phyloP scores from a whole-genome alignment of 371 early-diverging fungal species.

The Mucor sp. region DNA sequence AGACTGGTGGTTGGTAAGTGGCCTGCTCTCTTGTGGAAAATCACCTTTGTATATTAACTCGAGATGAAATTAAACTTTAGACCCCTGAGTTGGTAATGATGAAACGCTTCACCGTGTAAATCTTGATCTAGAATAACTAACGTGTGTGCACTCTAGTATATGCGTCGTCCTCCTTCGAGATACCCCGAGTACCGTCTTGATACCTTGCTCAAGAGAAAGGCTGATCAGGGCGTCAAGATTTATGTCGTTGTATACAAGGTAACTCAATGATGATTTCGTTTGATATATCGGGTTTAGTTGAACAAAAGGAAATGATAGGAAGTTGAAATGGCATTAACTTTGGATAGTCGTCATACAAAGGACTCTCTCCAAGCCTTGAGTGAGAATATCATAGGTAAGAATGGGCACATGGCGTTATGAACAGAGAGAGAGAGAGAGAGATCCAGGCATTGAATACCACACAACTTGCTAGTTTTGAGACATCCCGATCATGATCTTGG shows the following conservation, averaged over 20 bases:
- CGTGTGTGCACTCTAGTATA: conserved; percentile 51
- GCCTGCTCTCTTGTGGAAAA: not conserved
- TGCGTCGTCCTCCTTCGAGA: conserved; percentile 76
- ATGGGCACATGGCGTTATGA: not conserved
- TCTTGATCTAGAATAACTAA: not conserved
- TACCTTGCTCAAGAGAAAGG: conserved; percentile 79
- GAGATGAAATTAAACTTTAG: conserved; percentile 17
- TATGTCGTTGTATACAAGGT: conserved; percentile 89
- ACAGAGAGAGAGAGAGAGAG: not conserved
- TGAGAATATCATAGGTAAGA: conserved; percentile 71
- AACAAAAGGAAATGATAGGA: conserved; percentile 56
- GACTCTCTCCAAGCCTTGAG: conserved; percentile 72
- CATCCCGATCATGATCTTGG: conserved; percentile 82
- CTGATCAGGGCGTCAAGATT: conserved; percentile 87
- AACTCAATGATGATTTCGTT: not conserved
- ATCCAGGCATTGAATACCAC: not conserved
- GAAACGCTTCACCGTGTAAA: not conserved
- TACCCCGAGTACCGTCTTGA: conserved; percentile 85
- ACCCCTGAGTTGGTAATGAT: conserved; percentile 50
- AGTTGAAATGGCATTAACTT: conserved; percentile 75
- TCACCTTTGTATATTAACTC: not conserved
- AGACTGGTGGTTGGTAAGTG: conserved; percentile 90
- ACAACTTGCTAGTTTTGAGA: conserved; percentile 63
- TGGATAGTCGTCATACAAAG: conserved; percentile 85
- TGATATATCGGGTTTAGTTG: not conserved